Conservation (phyloP, 1,284 basidiomycete species). For the Rhodotorula sp. region DNA sequence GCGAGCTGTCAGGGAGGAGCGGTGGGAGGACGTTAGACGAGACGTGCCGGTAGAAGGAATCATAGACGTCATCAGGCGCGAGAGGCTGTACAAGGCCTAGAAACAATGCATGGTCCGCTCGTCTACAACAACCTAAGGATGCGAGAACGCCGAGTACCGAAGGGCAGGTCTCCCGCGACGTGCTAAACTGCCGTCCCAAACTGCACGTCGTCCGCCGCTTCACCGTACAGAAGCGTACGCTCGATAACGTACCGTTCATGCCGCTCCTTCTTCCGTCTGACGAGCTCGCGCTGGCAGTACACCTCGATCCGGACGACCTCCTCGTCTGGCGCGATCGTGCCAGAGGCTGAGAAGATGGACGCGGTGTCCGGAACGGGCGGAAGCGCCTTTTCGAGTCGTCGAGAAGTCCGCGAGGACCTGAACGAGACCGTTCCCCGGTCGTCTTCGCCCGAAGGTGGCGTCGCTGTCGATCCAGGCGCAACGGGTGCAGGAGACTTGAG, state of each 20-base stretch:
- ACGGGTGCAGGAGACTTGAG: too few species aligned
- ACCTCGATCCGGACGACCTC: constrained; percentile 10
- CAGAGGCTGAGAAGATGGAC: not conserved
- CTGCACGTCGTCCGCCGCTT: not conserved
- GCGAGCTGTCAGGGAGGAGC: constrained; percentile 51
- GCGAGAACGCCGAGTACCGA: not conserved
- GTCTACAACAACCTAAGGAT: too few species aligned
- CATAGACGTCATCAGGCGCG: constrained; percentile 56
- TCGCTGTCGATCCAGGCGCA: too few species aligned
- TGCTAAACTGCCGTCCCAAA: not conserved
- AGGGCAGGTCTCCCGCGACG: not conserved
- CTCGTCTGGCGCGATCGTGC: not conserved
- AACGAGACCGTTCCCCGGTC: too few species aligned
- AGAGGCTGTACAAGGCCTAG: constrained; percentile 55
- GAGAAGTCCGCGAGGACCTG: too few species aligned
- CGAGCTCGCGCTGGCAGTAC: constrained; percentile 15
- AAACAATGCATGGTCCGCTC: not conserved
- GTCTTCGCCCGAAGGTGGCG: too few species aligned
- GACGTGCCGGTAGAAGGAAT: constrained; percentile 54
- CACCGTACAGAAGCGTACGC: constrained; percentile 9
- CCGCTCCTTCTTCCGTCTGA: constrained; percentile 3
- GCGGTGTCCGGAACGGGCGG: constrained; percentile 5
- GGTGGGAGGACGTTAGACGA: constrained; percentile 50
- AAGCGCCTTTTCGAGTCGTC: not conserved
- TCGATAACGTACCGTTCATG: constrained; percentile 9